Base-by-base conservation (phyloP, 2,329 filamentous ascomycete genomes). In the Tolypocladium inflatum region DNA sequence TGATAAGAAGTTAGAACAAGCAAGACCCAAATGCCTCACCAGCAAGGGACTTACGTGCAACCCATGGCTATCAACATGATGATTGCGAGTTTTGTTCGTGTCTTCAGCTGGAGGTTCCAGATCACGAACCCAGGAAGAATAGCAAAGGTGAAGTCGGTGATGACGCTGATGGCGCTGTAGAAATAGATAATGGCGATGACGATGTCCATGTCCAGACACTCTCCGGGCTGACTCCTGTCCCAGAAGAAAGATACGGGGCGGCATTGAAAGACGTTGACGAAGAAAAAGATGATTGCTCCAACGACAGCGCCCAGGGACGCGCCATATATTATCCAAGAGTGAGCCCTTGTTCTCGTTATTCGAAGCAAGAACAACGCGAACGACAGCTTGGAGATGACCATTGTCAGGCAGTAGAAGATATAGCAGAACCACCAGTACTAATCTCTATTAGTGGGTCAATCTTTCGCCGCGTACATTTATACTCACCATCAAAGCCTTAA, bases 21-120 rank as follows among this genome's bases (percentile, higher is more conserved):
- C 2, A 1, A 30, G 17, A 10, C 4, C 48, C 3, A 51, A 7
- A 33, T 35, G 17, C 17, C 11, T 17, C 26, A 33, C 11, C 26
- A 9, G 4, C 2, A 2, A 51, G 10, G 17, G 17, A 51, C 48
- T 51, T 66, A 74, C 77, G 78, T 65, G 63, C 82, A 82, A 35
- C 82, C 85, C 71, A 86, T 77, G 8, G 75, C 75, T 55, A 87
- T 69, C 51, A 86, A 75, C 7, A 74, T 73, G 11, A 78, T 77
- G 26, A 85, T 70, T 2, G 80, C 75, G 8, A 76, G 38, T 64
- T 84, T 86, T 2, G 77, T 79, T 57, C 72, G 74, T 9, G 61
- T 63, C 52, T 77, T 77, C 77, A 86, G 83, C 57, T 84, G 77
- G 35, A 85, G 66, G 33, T 77, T 74, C 71, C 75, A 79, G 1